Percentiles rank a stretch among this genome's conserved stretches.
These are phyloP conservation scores for Clonostachys rhizophaga DNA, from an alignment of 2,329 filamentous ascomycete species.

Conservation along the genomic window DNA sequence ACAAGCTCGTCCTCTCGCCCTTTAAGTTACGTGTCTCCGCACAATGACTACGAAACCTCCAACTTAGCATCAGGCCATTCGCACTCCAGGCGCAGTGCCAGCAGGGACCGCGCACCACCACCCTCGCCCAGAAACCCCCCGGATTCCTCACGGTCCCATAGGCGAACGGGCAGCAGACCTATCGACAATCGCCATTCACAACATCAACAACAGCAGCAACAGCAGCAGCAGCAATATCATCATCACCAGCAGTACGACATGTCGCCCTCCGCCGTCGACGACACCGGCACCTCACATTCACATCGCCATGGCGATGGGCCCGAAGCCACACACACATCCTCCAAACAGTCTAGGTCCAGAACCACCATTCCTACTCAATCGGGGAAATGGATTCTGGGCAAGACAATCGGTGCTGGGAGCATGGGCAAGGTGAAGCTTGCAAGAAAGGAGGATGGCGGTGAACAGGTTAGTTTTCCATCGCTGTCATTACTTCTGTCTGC, in stretches of 20 bases:
- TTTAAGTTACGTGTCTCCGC: constrained; percentile 38
- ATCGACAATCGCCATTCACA: constrained; percentile 16
- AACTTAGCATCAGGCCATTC: constrained; percentile 55
- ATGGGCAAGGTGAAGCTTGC: constrained; percentile 99
- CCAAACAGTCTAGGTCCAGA: constrained; percentile 51
- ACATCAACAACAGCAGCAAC: constrained; percentile 17
- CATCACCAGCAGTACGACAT: neutral
- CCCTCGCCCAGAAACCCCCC: constrained; percentile 47
- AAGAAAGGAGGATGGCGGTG: constrained; percentile 81
- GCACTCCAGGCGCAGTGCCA: constrained; percentile 53
- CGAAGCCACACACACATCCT: constrained; percentile 28
- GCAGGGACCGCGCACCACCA: constrained; percentile 51
- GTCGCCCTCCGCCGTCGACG: neutral
- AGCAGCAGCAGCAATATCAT: neutral
- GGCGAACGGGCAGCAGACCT: constrained; percentile 28
- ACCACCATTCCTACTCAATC: constrained; percentile 88
- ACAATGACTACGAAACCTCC: constrained; percentile 70
- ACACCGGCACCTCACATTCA: neutral
- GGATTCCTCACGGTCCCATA: constrained; percentile 16
- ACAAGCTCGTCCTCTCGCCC: constrained; percentile 2
- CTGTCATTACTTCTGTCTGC: constrained; percentile 3
- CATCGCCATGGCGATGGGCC: constrained; percentile 42
- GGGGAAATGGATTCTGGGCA: constrained; percentile 91
- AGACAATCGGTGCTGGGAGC: constrained; percentile 94
- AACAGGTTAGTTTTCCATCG: constrained; percentile 62